phyloP scores from a whole-genome alignment of 164 flowering plant genomes.

The Pachysandra terminalis region DNA sequence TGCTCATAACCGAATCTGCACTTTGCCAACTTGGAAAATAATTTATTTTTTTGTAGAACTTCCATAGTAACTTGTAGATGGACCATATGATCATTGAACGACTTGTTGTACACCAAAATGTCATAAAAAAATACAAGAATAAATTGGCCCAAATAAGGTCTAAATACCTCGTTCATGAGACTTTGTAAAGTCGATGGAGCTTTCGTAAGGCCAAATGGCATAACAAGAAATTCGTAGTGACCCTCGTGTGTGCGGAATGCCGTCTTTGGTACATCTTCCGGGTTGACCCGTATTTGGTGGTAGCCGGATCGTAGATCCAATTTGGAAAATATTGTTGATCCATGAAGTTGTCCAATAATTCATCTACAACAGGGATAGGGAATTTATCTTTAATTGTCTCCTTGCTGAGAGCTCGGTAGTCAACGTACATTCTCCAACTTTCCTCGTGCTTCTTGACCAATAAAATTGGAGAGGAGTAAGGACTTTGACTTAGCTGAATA shows the following conservation, averaged over 20 bases:
- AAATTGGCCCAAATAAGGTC: not conserved
- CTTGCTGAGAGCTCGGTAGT: slow-evolving; percentile 3
- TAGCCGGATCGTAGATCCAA: slow-evolving; percentile 12
- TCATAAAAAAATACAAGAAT: slow-evolving; percentile 17
- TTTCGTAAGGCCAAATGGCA: not conserved
- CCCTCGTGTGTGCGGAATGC: slow-evolving; percentile 4
- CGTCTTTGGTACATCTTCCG: slow-evolving; percentile 7
- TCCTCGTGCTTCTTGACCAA: no score
- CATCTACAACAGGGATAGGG: slow-evolving; percentile 4
- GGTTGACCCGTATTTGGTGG: slow-evolving; percentile 13
- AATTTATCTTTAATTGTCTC: slow-evolving; percentile 8
- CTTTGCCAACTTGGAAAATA: not conserved
- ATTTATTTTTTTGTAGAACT: not conserved
- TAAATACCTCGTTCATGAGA: slow-evolving; percentile 10
- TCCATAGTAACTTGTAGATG: not conserved
- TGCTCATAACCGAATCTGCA: no score
- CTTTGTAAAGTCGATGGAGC: slow-evolving; percentile 4
- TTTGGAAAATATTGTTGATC: slow-evolving; percentile 11
- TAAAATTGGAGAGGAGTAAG: no score
- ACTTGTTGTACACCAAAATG: slow-evolving; percentile 10
- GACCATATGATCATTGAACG: not conserved
- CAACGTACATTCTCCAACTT: no score
- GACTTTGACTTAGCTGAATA: not conserved
- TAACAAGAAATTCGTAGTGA: not conserved
- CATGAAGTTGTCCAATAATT: slow-evolving; percentile 9